Evolutionary conservation across 306 rosid species (phyloP).

Genomic region (Cucurbita moschata): DNA sequence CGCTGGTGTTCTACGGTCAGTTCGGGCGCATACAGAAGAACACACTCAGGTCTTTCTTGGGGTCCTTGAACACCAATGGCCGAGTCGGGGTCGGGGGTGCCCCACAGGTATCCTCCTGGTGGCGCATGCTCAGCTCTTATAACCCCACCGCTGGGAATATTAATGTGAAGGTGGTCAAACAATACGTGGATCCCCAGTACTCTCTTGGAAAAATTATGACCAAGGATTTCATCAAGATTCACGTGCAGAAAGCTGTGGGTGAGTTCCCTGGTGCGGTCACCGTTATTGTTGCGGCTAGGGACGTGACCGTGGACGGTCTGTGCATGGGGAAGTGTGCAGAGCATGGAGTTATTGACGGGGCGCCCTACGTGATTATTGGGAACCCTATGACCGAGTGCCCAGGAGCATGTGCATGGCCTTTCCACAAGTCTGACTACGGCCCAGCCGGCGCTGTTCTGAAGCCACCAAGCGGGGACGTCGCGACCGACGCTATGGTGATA

Average conservation of each 20-base stretch:
- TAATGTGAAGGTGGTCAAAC: slow-evolving; percentile 9
- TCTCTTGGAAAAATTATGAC: slow-evolving; percentile 31
- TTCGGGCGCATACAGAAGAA: slow-evolving; percentile 18
- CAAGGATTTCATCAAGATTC: slow-evolving; percentile 17
- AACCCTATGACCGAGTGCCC: slow-evolving; percentile 47
- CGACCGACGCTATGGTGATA: slow-evolving; percentile 31
- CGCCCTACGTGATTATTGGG: slow-evolving; percentile 28
- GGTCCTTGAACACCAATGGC: slow-evolving; percentile 13
- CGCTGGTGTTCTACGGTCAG: slow-evolving; percentile 34
- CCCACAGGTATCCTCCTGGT: slow-evolving; percentile 29
- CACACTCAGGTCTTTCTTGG: slow-evolving; percentile 16
- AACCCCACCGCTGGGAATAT: background rate
- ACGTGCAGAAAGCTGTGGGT: slow-evolving; percentile 12
- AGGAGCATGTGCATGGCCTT: slow-evolving; percentile 41
- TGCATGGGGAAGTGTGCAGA: slow-evolving; percentile 11
- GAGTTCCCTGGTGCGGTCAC: slow-evolving; percentile 18
- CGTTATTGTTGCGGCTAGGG: slow-evolving; percentile 18
- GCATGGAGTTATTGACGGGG: background rate
- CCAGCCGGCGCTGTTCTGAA: background rate
- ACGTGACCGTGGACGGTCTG: slow-evolving; percentile 25
- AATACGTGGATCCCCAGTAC: slow-evolving; percentile 12
- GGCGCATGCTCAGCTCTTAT: slow-evolving; percentile 35
- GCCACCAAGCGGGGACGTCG: slow-evolving; percentile 30
- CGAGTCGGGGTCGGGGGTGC: no score
- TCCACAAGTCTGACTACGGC: background rate